phyloP scores from a whole-genome alignment of 2,329 filamentous ascomycete genomes.

The Alternaria tenuissima region DNA sequence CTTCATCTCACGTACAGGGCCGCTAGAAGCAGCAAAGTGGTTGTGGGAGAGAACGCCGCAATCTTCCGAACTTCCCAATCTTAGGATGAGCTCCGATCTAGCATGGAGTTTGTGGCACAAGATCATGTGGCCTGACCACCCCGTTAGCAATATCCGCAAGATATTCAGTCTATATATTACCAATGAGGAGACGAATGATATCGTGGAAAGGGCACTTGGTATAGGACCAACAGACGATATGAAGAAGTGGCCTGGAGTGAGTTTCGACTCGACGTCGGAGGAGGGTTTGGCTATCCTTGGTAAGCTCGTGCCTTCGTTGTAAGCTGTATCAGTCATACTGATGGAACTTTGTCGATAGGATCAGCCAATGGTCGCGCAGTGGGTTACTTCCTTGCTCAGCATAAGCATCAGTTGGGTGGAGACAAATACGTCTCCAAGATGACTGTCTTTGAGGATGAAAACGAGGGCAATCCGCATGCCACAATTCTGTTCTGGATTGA shows the following conservation, averaged over 20 bases:
- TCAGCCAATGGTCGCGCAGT: not conserved
- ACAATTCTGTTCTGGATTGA: not conserved
- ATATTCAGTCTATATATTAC: not conserved
- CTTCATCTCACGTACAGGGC: not conserved
- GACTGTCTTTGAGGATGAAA: not conserved
- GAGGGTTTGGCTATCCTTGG: not conserved
- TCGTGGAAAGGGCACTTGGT: not conserved
- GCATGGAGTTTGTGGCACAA: not conserved
- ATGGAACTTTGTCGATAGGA: not conserved
- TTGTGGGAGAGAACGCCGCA: not conserved
- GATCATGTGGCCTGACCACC: not conserved
- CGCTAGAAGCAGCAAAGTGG: not conserved
- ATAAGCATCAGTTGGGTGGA: not conserved
- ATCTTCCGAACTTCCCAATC: not conserved
- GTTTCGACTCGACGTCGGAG: not conserved
- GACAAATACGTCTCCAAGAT: conserved; percentile 1
- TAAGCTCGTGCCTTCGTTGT: not conserved
- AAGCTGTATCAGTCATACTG: not conserved
- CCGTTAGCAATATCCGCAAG: not conserved
- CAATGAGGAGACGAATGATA: not conserved
- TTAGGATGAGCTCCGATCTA: not conserved
- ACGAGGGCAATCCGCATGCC: not conserved
- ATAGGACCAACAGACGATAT: not conserved
- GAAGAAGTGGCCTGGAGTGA: not conserved
- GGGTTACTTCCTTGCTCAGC: conserved; percentile 1